phyloP scores from a whole-genome alignment of 1,139 yeast genomes.

The Debaryomyces nepalensis region DNA sequence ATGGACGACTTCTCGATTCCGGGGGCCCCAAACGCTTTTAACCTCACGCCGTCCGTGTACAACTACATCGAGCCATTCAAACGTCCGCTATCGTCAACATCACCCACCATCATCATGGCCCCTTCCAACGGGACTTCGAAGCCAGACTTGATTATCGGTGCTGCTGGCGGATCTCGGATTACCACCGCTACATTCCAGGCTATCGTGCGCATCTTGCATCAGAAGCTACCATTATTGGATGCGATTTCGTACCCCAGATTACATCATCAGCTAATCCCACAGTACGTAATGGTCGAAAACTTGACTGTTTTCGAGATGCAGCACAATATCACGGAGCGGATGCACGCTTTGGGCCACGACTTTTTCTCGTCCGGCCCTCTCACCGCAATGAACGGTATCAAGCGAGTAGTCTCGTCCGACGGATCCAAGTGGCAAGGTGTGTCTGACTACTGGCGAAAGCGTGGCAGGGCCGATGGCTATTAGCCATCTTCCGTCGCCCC shows the following conservation, averaged over 20 bases:
- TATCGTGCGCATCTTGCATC: slow-evolving; percentile 64
- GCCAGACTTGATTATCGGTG: slow-evolving; percentile 78
- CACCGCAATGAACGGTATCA: slow-evolving; percentile 51
- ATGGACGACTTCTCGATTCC: slow-evolving; percentile 97
- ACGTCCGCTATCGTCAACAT: slow-evolving; percentile 83
- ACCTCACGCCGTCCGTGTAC: slow-evolving; percentile 76
- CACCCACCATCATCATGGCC: slow-evolving; percentile 68
- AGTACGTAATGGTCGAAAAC: slow-evolving; percentile 64
- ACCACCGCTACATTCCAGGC: slow-evolving; percentile 86
- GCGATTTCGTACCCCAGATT: slow-evolving; percentile 77
- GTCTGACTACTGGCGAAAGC: slow-evolving; percentile 51
- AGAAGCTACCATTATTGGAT: slow-evolving; percentile 61
- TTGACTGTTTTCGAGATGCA: slow-evolving; percentile 35
- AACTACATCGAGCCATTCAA: slow-evolving; percentile 76
- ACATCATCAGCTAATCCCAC: slow-evolving; percentile 90
- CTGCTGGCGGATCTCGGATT: slow-evolving; percentile 93
- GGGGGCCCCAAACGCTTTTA: slow-evolving; percentile 70
- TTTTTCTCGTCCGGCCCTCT: slow-evolving; percentile 41
- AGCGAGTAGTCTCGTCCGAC: slow-evolving; percentile 20
- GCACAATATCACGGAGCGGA: slow-evolving; percentile 14
- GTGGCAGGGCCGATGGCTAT: slow-evolving; percentile 48
- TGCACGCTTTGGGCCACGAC: slow-evolving; percentile 32
- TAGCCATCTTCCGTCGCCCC: slow-evolving; percentile 17
- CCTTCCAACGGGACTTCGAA: slow-evolving; percentile 36
- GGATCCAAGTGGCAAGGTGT: slow-evolving; percentile 41